Conservation (phyloP, 1,284 basidiomycete genomes). For the Neolentinus lepideus region DNA sequence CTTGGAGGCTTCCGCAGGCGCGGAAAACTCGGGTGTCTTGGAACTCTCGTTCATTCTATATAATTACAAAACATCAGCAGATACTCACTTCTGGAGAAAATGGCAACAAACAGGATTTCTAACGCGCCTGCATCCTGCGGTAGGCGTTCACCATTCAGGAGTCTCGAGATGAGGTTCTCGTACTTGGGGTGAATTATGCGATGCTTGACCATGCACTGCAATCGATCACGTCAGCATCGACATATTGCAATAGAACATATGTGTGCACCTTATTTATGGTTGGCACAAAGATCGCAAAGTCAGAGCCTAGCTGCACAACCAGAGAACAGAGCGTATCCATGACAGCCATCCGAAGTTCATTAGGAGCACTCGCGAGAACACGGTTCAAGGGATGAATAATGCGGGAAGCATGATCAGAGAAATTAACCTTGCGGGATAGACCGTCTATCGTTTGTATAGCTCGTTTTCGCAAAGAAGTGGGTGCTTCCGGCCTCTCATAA, state of each 20-base stretch:
- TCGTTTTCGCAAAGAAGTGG: conserved; percentile 73
- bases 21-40: conserved; percentile 59
- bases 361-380: conserved; percentile 72
- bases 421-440: conserved; percentile 91
- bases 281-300: conserved; percentile 96
- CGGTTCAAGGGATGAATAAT: conserved; percentile 96
- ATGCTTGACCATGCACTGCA: conserved; percentile 70
- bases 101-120: conserved; percentile 45
- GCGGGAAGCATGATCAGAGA: conserved; percentile 96
- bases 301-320: conserved; percentile 89
- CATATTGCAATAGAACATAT: not conserved
- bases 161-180: conserved; percentile 82
- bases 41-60: conserved; percentile 48
- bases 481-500: conserved; percentile 81
- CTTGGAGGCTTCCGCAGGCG: conserved; percentile 79
- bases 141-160: conserved; percentile 88
- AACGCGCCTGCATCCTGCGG: conserved; percentile 66
- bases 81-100: conserved; percentile 5
- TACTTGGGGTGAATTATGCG: conserved; percentile 84
- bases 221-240: not conserved
- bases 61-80: not conserved
- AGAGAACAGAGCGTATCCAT: conserved; percentile 94
- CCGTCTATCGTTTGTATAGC: conserved; percentile 92
- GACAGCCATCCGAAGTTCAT: conserved; percentile 81
- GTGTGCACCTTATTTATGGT: conserved; percentile 86